Conservation (phyloP, 176 grass and related monocot species). For the Coix lacrymajobi region DNA sequence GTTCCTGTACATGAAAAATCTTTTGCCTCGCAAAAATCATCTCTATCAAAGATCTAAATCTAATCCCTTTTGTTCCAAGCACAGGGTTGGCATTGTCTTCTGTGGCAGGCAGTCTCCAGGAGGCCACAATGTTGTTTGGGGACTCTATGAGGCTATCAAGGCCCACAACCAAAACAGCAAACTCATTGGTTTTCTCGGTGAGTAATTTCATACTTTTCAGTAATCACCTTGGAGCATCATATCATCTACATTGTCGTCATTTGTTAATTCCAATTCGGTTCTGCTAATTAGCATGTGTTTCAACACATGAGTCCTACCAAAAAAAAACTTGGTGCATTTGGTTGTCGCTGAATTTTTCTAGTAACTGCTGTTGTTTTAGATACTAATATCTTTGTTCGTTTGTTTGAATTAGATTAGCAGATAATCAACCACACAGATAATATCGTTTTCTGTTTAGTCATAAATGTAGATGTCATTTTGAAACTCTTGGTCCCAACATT, state of each 20-base stretch:
- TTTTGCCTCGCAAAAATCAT: background rate
- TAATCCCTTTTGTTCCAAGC: conserved; percentile 10
- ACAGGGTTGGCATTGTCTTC: conserved; percentile 93
- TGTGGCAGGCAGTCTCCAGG: conserved; percentile 96
- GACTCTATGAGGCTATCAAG: conserved; percentile 83
- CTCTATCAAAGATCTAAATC: background rate
- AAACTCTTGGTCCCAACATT: background rate
- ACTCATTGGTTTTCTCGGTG: conserved; percentile 94
- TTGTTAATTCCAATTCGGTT: background rate
- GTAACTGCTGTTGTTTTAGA: background rate
- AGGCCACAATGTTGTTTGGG: conserved; percentile 98
- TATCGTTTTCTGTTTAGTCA: background rate
- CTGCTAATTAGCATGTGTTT: background rate
- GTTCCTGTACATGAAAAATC: background rate
- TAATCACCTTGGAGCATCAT: background rate
- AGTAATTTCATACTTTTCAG: conserved; percentile 7
- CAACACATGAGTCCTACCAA: background rate
- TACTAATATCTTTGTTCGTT: background rate
- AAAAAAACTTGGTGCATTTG: background rate
- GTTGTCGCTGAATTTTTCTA: background rate
- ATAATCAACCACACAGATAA: background rate
- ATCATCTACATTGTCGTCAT: background rate
- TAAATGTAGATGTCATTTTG: background rate
- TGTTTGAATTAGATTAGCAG: conserved; percentile 1
- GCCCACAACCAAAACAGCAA: conserved; percentile 81